A percentile compares a stretch with the other conserved stretches of the same genome.
Conservation (phyloP, 345 rosid species). For the Salix viminalis region DNA sequence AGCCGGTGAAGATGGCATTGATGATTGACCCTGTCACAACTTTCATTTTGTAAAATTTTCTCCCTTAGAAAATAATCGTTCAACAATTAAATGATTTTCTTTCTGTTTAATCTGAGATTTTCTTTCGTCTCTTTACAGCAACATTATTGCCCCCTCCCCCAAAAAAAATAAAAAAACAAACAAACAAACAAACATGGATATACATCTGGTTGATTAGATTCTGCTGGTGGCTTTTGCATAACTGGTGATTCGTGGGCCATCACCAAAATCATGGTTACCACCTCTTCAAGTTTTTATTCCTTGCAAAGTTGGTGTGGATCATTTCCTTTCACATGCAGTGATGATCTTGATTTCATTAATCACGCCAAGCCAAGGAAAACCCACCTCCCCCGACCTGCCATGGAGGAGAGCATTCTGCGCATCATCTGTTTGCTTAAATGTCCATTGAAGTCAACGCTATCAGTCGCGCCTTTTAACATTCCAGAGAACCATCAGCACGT, state of each 20-base stretch:
- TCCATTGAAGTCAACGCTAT: too few relatives aligned
- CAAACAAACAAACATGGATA: too few relatives aligned
- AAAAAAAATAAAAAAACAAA: too few relatives aligned
- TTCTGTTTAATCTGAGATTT: neutral
- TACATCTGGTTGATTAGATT: neutral
- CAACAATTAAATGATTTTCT: neutral
- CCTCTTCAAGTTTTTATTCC: neutral
- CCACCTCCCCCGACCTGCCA: too few relatives aligned
- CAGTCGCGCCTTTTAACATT: too few relatives aligned
- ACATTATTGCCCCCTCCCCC: too few relatives aligned
- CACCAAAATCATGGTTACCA: neutral
- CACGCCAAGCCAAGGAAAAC: neutral
- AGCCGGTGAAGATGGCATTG: too few relatives aligned
- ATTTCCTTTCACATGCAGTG: neutral
- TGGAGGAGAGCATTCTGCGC: too few relatives aligned
- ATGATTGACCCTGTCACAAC: too few relatives aligned
- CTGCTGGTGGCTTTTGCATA: neutral
- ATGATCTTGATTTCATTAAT: neutral
- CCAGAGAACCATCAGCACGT: too few relatives aligned
- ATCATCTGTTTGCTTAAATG: too few relatives aligned
- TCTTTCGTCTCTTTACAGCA: neutral
- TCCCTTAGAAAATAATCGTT: neutral
- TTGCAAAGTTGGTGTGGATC: neutral
- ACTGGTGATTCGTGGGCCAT: slow-evolving; percentile 1
- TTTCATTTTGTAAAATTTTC: too few relatives aligned